Evolutionary conservation across 257 asterid genomes (phyloP), one percentile per base, ranked within the genome.

Genomic region (Fraxinus anomala): DNA sequence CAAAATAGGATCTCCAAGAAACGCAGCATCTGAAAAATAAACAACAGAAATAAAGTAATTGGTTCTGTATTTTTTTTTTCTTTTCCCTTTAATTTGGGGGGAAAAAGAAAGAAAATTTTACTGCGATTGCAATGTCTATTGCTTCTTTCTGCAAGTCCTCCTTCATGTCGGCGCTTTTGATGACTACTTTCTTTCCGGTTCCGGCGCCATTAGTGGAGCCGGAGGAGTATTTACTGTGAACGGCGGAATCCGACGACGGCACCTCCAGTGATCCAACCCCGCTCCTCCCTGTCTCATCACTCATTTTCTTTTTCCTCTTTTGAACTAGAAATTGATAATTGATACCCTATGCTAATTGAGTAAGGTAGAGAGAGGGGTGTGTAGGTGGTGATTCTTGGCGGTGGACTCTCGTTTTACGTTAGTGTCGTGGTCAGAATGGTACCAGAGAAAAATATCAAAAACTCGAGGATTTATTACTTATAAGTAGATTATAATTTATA

Each of bases 91-190:
- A 21, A 39, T 49, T 49, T n/a, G 51, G 40, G 68, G 4, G 13
- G 28, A 26, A 63, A 63, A 24, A 23, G 19, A 24, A 3, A 3
- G 84, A 67, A 79, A 73, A 73, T 74, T 63, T 79, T 90, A 95
- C 98, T 74, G 89, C 86, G 74, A 95, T 85, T 83, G 99, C 99
- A 80, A 93, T 85, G 82, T 93, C 97, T 77, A 95, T 74, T 16
- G 99, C 99, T 78, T 93, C 97, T 81, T 93, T 93, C 92, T 95
- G 99, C 75, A 95, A 76, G 72, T 95, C 99, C 47, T 91, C 93
- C 80, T 91, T 93, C 99, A 95, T 95, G 78, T 95, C 99, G 2
- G 98, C 97, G 81, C 96, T 95, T 83, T 95, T 95, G 44, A 95
- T 93, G 77, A 85, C 78, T 71, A 89, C 90, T 80, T 95, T 95